Base-by-base conservation (phyloP, 2,329 filamentous ascomycete species). In the Geoglossum cookeanum region DNA sequence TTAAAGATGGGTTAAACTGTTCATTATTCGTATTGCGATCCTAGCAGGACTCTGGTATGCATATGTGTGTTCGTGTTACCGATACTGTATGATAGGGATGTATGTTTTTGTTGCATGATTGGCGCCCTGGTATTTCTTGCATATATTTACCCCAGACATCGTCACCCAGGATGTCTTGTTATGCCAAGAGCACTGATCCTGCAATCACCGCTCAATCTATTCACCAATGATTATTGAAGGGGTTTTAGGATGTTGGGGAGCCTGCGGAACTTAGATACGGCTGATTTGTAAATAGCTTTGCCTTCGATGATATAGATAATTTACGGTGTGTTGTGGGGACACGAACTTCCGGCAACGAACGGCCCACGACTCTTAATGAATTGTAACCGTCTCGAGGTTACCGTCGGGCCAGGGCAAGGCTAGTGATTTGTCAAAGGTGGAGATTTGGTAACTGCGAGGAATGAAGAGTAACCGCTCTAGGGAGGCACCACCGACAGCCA, bases 261-360 rank as follows among this genome's bases (percentile, higher is more conserved):
- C 5, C 15, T 3, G 6, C 13, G n/a, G 22, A 37, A 32, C 49
- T 53, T 53, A 53, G n/a, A 53, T 22, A n/a, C 22, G 32, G 30
- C 49, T 35, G 49, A 35, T 53, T 37, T 53, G 49, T 53, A 53
- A 9, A 53, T 53, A 53, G 49, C 49, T 53, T 53, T n/a, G 7
- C 30, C 30, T 53, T 53, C 49, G 30, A 53, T 52, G 48, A 33
- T 8, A 35, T 53, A 53, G 49, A 53, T 53, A 53, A 53, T 35
- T 13, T 17, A 53, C 32, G 33, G 49, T n/a, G n/a, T 37, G 30
- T 22, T 17, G 29, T 53, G 8, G 30, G 32, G 49, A 53, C 37
- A n/a, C 37, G 29, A 13, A 22, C 42, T 22, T 45, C 42, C 9
- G n/a, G 6, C 22, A 22, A 45, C 1, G 17, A 9, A 45, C 4